phyloP scores from a whole-genome alignment of 768 basidiomycete species.

The Tylopilus balloui region DNA sequence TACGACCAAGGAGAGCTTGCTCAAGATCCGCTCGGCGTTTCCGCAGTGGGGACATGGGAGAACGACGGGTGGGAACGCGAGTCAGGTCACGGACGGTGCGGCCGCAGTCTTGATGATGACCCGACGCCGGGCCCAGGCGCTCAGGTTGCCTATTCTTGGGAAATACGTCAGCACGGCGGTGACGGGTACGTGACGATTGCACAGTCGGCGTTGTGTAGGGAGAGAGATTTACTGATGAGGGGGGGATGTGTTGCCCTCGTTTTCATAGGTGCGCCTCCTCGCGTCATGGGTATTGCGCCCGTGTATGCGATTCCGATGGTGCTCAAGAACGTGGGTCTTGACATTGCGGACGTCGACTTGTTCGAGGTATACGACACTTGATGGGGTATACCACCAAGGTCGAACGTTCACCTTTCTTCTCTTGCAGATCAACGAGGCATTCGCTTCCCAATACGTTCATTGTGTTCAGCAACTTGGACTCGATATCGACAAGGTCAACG shows the following conservation, averaged over 20 bases:
- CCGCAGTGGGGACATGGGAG: constrained; percentile 73
- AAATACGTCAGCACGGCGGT: constrained; percentile 75
- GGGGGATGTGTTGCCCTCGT: no score
- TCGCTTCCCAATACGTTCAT: constrained; percentile 81
- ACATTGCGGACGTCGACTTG: constrained; percentile 66
- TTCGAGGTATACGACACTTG: constrained; percentile 52
- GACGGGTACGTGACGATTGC: constrained; percentile 42
- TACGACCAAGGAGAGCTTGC: constrained; percentile 61
- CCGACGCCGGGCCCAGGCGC: constrained; percentile 68
- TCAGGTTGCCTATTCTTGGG: constrained; percentile 69
- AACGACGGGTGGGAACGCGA: constrained; percentile 84
- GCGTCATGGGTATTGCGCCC: constrained; percentile 89
- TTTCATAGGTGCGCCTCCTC: constrained; percentile 59
- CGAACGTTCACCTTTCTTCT: neutral
- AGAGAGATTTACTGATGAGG: no score
- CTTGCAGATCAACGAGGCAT: constrained; percentile 82
- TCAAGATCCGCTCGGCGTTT: constrained; percentile 70
- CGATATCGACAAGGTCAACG: constrained; percentile 67
- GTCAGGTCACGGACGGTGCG: constrained; percentile 80
- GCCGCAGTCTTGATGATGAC: constrained; percentile 82
- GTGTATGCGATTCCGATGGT: constrained; percentile 77
- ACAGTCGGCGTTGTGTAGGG: neutral
- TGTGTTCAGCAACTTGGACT: constrained; percentile 62
- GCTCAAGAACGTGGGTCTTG: constrained; percentile 62
- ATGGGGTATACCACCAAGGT: neutral